These are phyloP conservation scores for Colletotrichum salicis DNA, from an alignment of 2,329 filamentous ascomycete species.

Conservation along the genomic window DNA sequence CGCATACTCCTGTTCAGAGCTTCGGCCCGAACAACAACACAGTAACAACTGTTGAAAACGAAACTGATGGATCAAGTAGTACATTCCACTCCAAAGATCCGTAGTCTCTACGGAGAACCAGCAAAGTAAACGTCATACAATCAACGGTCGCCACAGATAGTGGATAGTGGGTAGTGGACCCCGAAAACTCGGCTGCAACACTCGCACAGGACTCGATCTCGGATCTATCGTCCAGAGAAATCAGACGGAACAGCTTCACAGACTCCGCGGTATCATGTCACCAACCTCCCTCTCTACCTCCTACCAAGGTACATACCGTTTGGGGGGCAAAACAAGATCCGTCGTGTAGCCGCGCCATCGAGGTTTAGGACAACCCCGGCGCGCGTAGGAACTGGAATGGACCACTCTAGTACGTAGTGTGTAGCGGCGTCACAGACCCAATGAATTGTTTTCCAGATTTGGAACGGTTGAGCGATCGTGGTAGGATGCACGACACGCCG, in stretches of 20 bases:
- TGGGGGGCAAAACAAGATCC: neutral
- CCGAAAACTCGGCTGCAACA: neutral
- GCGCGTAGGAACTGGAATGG: neutral
- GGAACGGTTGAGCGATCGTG: neutral
- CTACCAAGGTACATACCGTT: neutral
- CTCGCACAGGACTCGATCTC: neutral
- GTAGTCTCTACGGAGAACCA: neutral
- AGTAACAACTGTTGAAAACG: neutral
- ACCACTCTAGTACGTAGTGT: neutral
- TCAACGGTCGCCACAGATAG: neutral
- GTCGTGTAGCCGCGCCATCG: neutral
- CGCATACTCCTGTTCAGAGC: neutral
- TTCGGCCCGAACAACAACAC: neutral
- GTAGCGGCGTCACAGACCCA: neutral
- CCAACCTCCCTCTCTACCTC: neutral
- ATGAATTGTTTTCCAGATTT: neutral
- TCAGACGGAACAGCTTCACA: neutral
- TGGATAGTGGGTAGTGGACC: no score
- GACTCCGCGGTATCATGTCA: neutral
- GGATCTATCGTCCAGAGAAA: neutral
- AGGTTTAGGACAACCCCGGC: neutral
- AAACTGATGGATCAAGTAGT: neutral
- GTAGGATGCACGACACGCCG: neutral
- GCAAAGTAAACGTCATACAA: neutral
- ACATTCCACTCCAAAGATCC: neutral